These are phyloP conservation scores for Saraca asoca DNA, from an alignment of 331 rosid species.

Conservation along the genomic window DNA sequence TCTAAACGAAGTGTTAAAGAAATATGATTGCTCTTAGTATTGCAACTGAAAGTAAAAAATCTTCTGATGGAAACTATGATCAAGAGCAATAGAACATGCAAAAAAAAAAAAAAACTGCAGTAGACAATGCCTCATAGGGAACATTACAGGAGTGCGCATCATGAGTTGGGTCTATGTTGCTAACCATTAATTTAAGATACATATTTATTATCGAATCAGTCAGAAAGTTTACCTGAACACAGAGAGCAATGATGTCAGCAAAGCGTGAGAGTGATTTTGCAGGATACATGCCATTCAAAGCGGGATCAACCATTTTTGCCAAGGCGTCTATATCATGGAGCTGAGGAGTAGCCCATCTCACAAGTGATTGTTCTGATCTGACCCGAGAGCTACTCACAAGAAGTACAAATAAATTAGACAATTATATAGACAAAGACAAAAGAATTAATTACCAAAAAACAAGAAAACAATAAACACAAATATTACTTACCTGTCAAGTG, in stretches of 20 bases:
- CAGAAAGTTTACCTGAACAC: conserved; percentile 80
- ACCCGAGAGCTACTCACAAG: conserved; percentile 63
- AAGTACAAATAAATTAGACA: conserved; percentile 30
- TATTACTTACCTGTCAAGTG: conserved; percentile 75
- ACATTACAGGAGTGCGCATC: background rate
- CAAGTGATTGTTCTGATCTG: conserved; percentile 92
- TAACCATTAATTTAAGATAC: background rate
- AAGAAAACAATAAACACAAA: conserved; percentile 23
- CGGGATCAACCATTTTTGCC: conserved; percentile 95
- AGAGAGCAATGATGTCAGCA: conserved; percentile 89
- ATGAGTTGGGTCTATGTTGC: conserved; percentile 4
- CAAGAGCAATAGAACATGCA: background rate
- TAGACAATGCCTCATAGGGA: background rate
- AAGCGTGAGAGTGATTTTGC: conserved; percentile 96
- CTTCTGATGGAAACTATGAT: too few relatives aligned
- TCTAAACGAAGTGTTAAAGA: too few relatives aligned
- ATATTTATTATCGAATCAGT: conserved; percentile 14
- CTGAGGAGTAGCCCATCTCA: conserved; percentile 99
- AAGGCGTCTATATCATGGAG: conserved; percentile 95
- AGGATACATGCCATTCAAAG: conserved; percentile 92
- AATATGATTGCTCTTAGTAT: too few relatives aligned
- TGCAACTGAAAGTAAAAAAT: background rate
- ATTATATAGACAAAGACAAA: background rate
- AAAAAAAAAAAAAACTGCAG: background rate
- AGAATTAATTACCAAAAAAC: conserved; percentile 2